Evolutionary conservation across 2,329 filamentous ascomycete genomes (phyloP).

Genomic region (Huntiella omanensis): DNA sequence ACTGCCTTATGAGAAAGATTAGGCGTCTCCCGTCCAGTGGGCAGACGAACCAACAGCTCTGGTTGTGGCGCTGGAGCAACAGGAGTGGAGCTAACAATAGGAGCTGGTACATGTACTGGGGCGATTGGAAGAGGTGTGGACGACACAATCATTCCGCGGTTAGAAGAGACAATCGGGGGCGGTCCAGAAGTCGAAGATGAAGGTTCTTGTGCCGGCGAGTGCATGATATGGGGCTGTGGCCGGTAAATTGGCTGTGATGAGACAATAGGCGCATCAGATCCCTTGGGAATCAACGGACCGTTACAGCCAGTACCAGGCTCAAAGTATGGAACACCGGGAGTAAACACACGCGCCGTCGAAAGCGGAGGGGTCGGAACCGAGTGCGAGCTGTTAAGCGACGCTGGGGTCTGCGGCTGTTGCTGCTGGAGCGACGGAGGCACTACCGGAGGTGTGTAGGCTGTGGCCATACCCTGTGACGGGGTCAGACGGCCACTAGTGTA

Average conservation of each 20-base stretch:
- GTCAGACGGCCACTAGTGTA: slow-evolving; percentile 26
- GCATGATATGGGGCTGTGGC: not conserved
- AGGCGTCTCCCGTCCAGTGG: too few species aligned
- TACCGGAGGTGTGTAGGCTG: slow-evolving; percentile 36
- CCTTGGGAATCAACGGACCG: slow-evolving; percentile 4
- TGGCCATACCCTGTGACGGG: slow-evolving; percentile 12
- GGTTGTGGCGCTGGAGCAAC: too few species aligned
- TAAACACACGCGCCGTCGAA: slow-evolving; percentile 9
- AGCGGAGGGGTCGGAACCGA: slow-evolving; percentile 6
- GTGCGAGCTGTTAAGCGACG: slow-evolving; percentile 26
- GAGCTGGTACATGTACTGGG: not conserved
- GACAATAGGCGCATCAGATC: slow-evolving; percentile 6
- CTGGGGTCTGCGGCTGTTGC: slow-evolving; percentile 29
- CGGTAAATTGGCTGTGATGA: slow-evolving; percentile 8
- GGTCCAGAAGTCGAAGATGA: slow-evolving; percentile 1
- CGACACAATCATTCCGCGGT: too few species aligned
- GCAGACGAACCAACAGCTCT: too few species aligned
- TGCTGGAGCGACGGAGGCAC: slow-evolving; percentile 22
- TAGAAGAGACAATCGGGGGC: slow-evolving; percentile 1
- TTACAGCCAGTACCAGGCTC: not conserved
- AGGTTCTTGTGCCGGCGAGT: slow-evolving; percentile 3
- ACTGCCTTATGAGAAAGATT: too few species aligned
- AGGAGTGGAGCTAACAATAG: too few species aligned
- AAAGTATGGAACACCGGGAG: slow-evolving; percentile 8
- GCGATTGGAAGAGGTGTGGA: not conserved